These are phyloP conservation scores for Saprolegnia diclina DNA, from an alignment of 352 stramenopile species.

Conservation along the genomic window DNA sequence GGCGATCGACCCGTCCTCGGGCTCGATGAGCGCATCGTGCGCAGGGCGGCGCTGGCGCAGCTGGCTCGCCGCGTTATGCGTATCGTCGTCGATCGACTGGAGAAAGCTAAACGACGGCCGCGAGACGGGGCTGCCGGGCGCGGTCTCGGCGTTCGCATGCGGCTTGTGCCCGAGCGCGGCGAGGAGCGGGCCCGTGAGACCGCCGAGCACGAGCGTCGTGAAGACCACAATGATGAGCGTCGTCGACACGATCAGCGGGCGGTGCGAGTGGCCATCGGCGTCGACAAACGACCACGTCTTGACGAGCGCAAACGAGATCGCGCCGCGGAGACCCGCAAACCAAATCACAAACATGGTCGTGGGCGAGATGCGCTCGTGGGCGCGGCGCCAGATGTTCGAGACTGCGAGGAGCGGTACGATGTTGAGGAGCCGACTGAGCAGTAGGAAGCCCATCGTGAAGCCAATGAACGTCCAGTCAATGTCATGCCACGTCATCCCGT, in stretches of 20 bases:
- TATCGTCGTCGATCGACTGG: slow-evolving; percentile 34
- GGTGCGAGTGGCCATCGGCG: slow-evolving; percentile 55
- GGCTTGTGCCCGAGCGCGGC: slow-evolving; percentile 41
- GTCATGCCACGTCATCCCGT: slow-evolving; percentile 59
- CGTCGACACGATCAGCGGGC: slow-evolving; percentile 79
- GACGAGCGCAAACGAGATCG: slow-evolving; percentile 88
- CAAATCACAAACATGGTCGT: slow-evolving; percentile 86
- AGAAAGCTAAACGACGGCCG: slow-evolving; percentile 27
- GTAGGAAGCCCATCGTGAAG: slow-evolving; percentile 63
- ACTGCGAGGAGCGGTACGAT: slow-evolving; percentile 69
- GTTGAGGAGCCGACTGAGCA: slow-evolving; percentile 68
- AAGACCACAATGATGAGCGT: slow-evolving; percentile 84
- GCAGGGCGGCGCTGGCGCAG: slow-evolving; percentile 27
- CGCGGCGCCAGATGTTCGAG: slow-evolving; percentile 60
- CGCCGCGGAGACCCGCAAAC: slow-evolving; percentile 90
- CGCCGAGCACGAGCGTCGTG: slow-evolving; percentile 75
- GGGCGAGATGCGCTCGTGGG: slow-evolving; percentile 50
- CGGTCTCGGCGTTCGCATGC: neutral
- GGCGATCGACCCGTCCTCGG: slow-evolving; percentile 23
- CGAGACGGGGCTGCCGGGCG: slow-evolving; percentile 26
- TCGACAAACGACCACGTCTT: slow-evolving; percentile 83
- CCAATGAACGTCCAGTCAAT: slow-evolving; percentile 77
- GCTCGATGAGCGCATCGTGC: slow-evolving; percentile 8
- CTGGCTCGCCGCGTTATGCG: slow-evolving; percentile 21
- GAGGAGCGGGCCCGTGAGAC: slow-evolving; percentile 66